Base-by-base conservation (phyloP, 2,329 filamentous ascomycete species). In the Oidium heveae region DNA sequence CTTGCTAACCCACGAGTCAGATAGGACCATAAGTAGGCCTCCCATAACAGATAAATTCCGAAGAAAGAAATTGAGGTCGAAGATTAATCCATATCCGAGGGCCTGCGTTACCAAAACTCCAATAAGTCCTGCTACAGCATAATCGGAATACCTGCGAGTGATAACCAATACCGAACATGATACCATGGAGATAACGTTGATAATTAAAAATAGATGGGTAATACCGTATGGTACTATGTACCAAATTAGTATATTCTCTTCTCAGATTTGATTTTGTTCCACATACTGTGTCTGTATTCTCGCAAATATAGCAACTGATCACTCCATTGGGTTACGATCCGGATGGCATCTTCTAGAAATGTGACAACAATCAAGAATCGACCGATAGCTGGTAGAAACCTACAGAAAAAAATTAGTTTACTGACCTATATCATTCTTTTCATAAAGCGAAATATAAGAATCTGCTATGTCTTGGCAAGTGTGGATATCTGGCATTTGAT, bases 11-110 rank as follows among this genome's bases (percentile, higher is more conserved):
- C 89, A 96, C 56, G 86, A 94, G 71, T 98, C 91, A 43, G 88
- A 95, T 51, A 98, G 76, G 20, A 98, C 91, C 91, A 98, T 96
- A 63, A 98, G 76, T 47, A 98, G 77, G 57, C 91, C 91, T 62
- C 91, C 91, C 73, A 96, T 89, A 64, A 98, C 91, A 60, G 87
- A 94, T 58, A 98, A 75, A 68, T 98, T 98, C 71, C 91, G 88
- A 60, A 98, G 83, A 80, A 98, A 98, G 76, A 98, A 98, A 79
- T 96, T 98, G 66, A 96, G 78, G 69, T 98, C 91, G 68, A 98
- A 96, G 69, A 98, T 94, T 58, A 98, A 77, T 57, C 91, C 91
- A 68, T 98, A 98, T 63, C 91, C 91, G 55, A 98, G 77, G 20
- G 89, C 91, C 71, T 98, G 91, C 36, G 87, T 82, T 58, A 98